Conservation (phyloP, 768 basidiomycete genomes). For the Suillus decipiens region DNA sequence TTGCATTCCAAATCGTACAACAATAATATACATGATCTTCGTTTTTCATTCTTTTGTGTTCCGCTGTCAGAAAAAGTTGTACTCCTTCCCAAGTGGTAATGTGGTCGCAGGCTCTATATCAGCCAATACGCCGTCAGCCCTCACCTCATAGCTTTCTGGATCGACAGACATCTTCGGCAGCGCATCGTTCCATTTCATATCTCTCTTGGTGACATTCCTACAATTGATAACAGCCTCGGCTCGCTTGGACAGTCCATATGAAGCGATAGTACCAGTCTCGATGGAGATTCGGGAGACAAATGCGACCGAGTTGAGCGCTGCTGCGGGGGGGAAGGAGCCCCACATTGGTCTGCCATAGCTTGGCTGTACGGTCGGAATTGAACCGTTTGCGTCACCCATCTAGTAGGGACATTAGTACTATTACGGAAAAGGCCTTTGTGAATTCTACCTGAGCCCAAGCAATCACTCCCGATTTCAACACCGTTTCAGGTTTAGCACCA, state of each 20-base stretch:
- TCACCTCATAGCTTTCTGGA: constrained; percentile 88
- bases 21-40: constrained; percentile 6
- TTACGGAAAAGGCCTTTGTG: neutral
- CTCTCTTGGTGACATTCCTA: constrained; percentile 72
- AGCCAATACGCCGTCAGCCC: constrained; percentile 72
- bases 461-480: constrained; percentile 94
- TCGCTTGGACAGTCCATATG: constrained; percentile 72
- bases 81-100: constrained; percentile 68
- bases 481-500: constrained; percentile 90
- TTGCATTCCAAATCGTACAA: constrained; percentile 7
- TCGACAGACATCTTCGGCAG: constrained; percentile 88
- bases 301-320: constrained; percentile 79
- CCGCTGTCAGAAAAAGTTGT: constrained; percentile 73
- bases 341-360: constrained; percentile 90
- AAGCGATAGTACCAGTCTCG: constrained; percentile 53
- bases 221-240: constrained; percentile 78
- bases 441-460: constrained; percentile 78
- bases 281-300: constrained; percentile 85
- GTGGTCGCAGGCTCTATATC: constrained; percentile 74
- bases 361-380: constrained; percentile 95
- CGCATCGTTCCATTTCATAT: constrained; percentile 92
- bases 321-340: constrained; percentile 77
- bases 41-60: constrained; percentile 8
- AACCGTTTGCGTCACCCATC: constrained; percentile 98
- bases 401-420: constrained; percentile 28